Base-by-base conservation (phyloP, 768 basidiomycete genomes). In the Pleurotus salmoneostramineus region DNA sequence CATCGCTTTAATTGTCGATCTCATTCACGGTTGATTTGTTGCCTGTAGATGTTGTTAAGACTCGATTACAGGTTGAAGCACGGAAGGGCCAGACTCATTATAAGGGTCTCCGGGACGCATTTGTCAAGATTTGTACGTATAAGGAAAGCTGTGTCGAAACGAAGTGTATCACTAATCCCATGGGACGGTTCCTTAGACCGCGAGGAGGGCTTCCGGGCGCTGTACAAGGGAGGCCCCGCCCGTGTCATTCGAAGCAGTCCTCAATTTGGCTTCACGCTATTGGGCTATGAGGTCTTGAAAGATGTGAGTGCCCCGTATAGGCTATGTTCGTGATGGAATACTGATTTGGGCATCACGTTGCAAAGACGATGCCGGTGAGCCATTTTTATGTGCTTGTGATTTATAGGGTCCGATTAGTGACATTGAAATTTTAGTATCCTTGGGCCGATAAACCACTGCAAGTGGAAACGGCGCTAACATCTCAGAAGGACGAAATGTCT, bases 201-300 rank as follows among this genome's bases (percentile, higher is more conserved):
- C 11, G 94, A 96, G 75, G 94, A 96, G 69, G 94, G 94, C 11
- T 91, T 91, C 74, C 78, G 77, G 21, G 95, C 95, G 15, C 74
- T 97, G 56, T 97, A 91, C 83, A 96, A 96, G 67, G 94, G 95
- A 50, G 93, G 94, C 21, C 84, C 87, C 10, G 94, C 95, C 47
- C 89, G 95, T 51, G 78, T 95, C 46, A 75, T 95, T 59, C 85
- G 95, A 61, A 91, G 88, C 72, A 94, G 93, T 68, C 88, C 90
- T 60, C 91, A 98, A 70, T 98, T 99, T 69, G 95, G 93, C 51
- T 97, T 95, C 67, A 95, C 93, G 11, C 77, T 95, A 14, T 84
- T 95, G 62, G 90, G 83, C 52, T 89, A 89, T 68, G 88, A 89
- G 67, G 84, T 87, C 65, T 74, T 88, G 58, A 85, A 89, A 63